Evolutionary conservation across 2,329 filamentous ascomycete genomes (phyloP), one percentile per base, ranked within the genome.

Genomic region (Xylariales sp.): DNA sequence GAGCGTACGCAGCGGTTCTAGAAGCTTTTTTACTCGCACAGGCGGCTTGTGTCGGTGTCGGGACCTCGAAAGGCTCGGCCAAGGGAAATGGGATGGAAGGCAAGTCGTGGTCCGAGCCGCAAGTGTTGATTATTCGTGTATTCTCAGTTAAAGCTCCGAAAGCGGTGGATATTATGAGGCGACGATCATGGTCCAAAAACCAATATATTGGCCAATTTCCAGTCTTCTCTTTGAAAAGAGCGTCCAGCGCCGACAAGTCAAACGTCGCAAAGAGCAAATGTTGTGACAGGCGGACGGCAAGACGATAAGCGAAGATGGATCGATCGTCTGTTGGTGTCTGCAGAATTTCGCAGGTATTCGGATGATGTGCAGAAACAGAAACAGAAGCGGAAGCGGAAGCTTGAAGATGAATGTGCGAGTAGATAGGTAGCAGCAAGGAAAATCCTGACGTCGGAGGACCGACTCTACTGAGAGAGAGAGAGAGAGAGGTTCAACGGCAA

Each of bases 401-500:
- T 39, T n/a, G 39, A 5, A 41, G 39, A 41, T 41, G 39, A 41
- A 12, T 23, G 23, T 23, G 23, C 23, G 23, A 23, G 23, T 23
- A 23, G 23, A 23, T 41, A 41, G n/a, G 39, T 41, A 10, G 4
- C 9, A 43, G 36, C 14, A 28, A 48, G 66, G 65, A 53, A 53
- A 68, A 61, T 62, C 36, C 49, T 59, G 48, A 66, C 64, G 53
- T 66, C 64, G 64, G 58, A 66, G 50, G 30, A 10, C 64, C 64
- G 58, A 66, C 28, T 36, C 39, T 45, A 52, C 60, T 56, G 50
- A 56, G 41, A 50, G 61, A 39, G 36, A 39, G 36, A 39, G 36
- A 23, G 23, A 23, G 36, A 18, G 30, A 52, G 34, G 34, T 5
- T 32, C 9, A 18, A 46, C 16, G 57, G 46, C 52, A 62, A 62